Base-by-base conservation (phyloP, 805 yeast genomes). In the Starmerella cellae region DNA sequence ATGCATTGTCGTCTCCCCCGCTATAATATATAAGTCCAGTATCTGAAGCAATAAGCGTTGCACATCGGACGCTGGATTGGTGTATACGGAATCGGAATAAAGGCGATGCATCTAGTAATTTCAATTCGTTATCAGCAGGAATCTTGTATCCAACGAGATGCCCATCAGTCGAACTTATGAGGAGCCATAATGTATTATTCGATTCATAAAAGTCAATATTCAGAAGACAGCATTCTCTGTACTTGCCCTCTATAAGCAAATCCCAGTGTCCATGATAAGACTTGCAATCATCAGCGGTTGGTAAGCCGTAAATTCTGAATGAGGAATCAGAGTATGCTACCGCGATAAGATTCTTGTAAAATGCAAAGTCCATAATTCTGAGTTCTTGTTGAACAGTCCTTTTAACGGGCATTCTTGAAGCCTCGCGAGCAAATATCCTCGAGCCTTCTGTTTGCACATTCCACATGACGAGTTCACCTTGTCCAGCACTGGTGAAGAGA, bases 1-100 rank as follows among this genome's bases (percentile, higher is more conserved):
- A 55, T 0, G 84, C 80, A 60, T 88, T 87, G 55, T 91, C 98
- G 57, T 91, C 98, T 42, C 98, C 97, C 26, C 95, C 96, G 1
- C 95, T 75, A 4, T 75, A 63, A 4, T 82, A 58, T 19, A 62
- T 41, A 42, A 42, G 30, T 6, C 31, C 28, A 1, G 40, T 37
- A 33, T 38, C 43, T 11, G 59, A 39, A 2, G 19, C 9, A 19
- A 24, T 24, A n/a, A 65, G 39, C 13, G 61, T 67, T n/a, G 82
- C 55, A 1, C 79, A 70, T 47, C 84, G 82, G 37, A 88, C 70
- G 31, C 95, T 84, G 30, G 88, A 83, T 58, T 87, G 95, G 55
- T 91, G 98, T 11, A 83, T 64, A 41, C 63, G 71, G 41, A 14
- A 36, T 9, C 5, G 9, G 39, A 35, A 35, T 6, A 5, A 6